Evolutionary conservation across 352 stramenopile species (phyloP), one percentile per base, ranked within the genome.

Genomic region (Phytophthora quininea): DNA sequence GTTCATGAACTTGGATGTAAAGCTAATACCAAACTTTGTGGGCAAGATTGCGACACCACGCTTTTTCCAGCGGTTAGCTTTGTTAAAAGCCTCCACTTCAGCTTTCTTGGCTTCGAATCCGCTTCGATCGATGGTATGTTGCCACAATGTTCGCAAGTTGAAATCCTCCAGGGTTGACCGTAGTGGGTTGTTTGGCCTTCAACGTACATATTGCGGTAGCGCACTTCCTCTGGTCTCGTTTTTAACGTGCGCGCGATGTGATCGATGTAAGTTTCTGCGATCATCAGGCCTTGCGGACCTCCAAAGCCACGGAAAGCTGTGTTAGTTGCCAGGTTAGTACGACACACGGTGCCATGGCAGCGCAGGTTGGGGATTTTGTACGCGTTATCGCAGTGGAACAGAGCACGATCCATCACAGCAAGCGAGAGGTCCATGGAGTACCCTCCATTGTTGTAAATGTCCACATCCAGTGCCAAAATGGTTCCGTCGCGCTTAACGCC

Each of bases 1-100:
- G 71, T 99, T 99, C 95, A 99, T 98, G 54, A 97, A 99, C 68
- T 98, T 98, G 29, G 89, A 85, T 8, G 95, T 99, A 64, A 99
- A 99, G 24, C 86, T 97, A 68, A 99, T 99, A 7, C 97, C 97
- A 79, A 99, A 99, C 61, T 97, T 97, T 33, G 79, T 91, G 1
- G 92, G 92, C 3, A 97, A 52, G 29, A 96, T 82, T 19, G 82
- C 76, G 2, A 97, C 67, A 0, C 97, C 97, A 37, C 96, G 79
- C 78, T 99, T 99, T 57, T 83, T 87, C 81, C 80, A 96, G 45
- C 90, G 94, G 58, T 98, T 91, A 37, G 82, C 77, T 5, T 71
- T 67, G 71, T 99, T 99, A 70, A 99, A 99, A 24, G 65, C 79
- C 1, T 87, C 82, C 7, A 95, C 84, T 19, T 84, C 74, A 12